These are phyloP conservation scores for Kwoniella sp. DNA, from an alignment of 768 basidiomycete genomes.

Conservation along the genomic window DNA sequence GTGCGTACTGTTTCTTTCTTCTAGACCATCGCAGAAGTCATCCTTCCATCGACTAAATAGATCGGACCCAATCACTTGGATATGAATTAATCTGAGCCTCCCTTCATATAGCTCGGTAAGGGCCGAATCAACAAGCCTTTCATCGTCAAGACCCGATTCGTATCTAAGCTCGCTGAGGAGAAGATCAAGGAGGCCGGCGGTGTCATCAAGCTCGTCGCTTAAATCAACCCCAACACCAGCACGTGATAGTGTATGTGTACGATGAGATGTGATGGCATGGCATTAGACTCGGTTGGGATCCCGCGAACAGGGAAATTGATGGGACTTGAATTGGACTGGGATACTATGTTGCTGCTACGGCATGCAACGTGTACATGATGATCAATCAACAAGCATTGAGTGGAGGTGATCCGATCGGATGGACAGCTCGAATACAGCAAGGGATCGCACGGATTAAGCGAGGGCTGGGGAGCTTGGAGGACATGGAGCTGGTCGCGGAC, in stretches of 20 bases:
- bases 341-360: constrained; percentile 22
- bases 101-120: constrained; percentile 70
- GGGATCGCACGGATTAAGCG: no score
- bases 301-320: background rate
- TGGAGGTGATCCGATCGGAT: background rate
- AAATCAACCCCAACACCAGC: constrained; percentile 37
- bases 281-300: constrained; percentile 3
- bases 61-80: no score
- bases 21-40: background rate
- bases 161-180: constrained; percentile 79
- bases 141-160: constrained; percentile 97
- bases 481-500: no score
- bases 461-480: no score
- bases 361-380: constrained; percentile 40
- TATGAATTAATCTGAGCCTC: background rate
- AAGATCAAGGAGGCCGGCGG: constrained; percentile 69
- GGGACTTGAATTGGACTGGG: constrained; percentile 5
- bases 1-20: no score
- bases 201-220: constrained; percentile 90
- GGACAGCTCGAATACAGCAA: no score
- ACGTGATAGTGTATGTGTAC: no score
- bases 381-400: background rate
- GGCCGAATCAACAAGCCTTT: constrained; percentile 80
- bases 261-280: constrained; percentile 5
- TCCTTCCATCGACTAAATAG: no score